Evolutionary conservation across 345 rosid genomes (phyloP).

Genomic region (Diplotaxis tenuifolia): DNA sequence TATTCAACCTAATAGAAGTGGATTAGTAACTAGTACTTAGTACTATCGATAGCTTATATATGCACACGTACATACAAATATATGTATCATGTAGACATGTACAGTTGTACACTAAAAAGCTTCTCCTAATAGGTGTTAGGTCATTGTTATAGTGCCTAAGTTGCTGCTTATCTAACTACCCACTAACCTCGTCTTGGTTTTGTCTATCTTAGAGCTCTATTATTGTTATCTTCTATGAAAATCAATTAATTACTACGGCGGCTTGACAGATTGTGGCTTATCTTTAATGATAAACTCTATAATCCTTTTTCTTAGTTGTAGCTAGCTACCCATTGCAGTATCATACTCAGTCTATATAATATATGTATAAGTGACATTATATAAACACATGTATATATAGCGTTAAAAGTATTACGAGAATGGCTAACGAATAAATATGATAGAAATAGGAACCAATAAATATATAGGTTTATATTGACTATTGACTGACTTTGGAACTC

Average conservation of each 20-base stretch:
- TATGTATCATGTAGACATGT: neutral
- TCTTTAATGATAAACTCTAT: slow-evolving; percentile 17
- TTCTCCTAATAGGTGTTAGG: slow-evolving; percentile 4
- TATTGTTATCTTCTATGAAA: neutral
- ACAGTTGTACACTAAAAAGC: neutral
- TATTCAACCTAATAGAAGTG: neutral
- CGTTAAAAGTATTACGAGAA: neutral
- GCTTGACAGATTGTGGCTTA: slow-evolving; percentile 20
- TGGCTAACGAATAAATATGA: slow-evolving; percentile 28
- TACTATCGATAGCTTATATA: neutral
- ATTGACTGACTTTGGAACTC: slow-evolving; percentile 26
- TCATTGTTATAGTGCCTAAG: slow-evolving; percentile 24
- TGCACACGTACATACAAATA: neutral
- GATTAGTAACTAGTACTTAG: neutral
- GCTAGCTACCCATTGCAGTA: slow-evolving; percentile 8
- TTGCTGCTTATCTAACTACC: slow-evolving; percentile 33
- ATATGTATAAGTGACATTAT: slow-evolving; percentile 2
- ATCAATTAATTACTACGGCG: slow-evolving; percentile 23
- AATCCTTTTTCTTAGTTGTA: neutral
- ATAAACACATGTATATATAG: slow-evolving; percentile 7
- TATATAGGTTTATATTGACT: neutral
- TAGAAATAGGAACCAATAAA: slow-evolving; percentile 11
- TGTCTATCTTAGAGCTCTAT: slow-evolving; percentile 12
- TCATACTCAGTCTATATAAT: neutral
- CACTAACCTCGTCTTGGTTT: slow-evolving; percentile 23